These are phyloP conservation scores for Fusarium sp. DNA, from an alignment of 2,329 filamentous ascomycete genomes.

Conservation along the genomic window DNA sequence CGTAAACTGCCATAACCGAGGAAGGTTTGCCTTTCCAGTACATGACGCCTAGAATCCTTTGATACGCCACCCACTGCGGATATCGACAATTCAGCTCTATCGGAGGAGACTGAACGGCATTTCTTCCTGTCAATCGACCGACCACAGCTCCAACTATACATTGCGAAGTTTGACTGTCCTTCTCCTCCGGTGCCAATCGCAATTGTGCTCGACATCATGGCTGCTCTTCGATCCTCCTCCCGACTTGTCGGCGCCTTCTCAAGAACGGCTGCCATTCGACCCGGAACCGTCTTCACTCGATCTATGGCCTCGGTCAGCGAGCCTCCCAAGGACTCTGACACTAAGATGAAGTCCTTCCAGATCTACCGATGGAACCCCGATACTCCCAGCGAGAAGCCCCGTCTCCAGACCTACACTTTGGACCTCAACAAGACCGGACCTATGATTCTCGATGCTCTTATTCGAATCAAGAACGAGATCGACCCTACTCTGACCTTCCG, in stretches of 20 bases:
- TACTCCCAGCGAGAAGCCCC: constrained; percentile 89
- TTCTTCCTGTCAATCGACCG: constrained; percentile 48
- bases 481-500: constrained; percentile 97
- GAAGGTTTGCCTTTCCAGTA: constrained; percentile 50
- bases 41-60: constrained; percentile 47
- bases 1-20: constrained; percentile 50
- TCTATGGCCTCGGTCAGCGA: constrained; percentile 70
- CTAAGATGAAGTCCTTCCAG: constrained; percentile 92
- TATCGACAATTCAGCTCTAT: constrained; percentile 39
- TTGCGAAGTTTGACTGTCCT: constrained; percentile 46
- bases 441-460: constrained; percentile 97
- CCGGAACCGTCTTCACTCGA: constrained; percentile 60
- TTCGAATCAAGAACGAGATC: constrained; percentile 98
- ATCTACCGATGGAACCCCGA: constrained; percentile 99
- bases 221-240: constrained; percentile 71
- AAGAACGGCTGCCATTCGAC: constrained; percentile 56
- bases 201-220: constrained; percentile 60
- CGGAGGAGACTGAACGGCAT: constrained; percentile 49
- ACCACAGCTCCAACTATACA: constrained; percentile 33
- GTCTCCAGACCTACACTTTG: constrained; percentile 94
- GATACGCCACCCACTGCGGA: constrained; percentile 44
- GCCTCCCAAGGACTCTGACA: constrained; percentile 70
- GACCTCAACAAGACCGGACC: constrained; percentile 99
- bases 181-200: constrained; percentile 46
- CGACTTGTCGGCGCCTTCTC: constrained; percentile 65